Percentiles rank a stretch among this genome's conserved stretches.
phyloP scores from a whole-genome alignment of 78 protist genomes.

The Guillardia theta region DNA sequence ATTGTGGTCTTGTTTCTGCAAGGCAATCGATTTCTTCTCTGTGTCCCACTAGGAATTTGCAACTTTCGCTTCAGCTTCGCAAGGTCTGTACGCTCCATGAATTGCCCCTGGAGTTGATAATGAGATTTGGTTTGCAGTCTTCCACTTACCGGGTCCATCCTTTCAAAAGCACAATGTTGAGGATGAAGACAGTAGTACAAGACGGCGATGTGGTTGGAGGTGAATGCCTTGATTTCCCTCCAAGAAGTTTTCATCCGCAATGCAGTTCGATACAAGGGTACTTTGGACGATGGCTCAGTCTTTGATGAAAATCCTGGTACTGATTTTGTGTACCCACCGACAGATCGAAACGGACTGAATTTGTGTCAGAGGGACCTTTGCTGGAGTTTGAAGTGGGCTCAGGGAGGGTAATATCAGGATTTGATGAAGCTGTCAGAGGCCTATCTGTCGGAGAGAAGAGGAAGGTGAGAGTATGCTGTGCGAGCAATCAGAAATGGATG shows the following conservation, averaged over 20 bases:
- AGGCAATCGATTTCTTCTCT: no score
- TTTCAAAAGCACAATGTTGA: background rate
- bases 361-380: background rate
- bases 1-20: background rate
- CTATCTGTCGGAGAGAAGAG: background rate
- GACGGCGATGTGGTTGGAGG: background rate
- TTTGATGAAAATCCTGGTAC: background rate
- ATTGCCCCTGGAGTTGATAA: no score
- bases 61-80: no score
- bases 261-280: background rate
- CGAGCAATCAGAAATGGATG: no score
- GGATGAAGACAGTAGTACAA: background rate
- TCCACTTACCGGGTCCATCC: background rate
- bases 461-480: background rate
- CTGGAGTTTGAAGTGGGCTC: constrained; percentile 26
- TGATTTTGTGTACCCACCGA: background rate
- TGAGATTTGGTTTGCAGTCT: background rate
- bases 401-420: background rate
- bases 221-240: no score
- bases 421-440: constrained; percentile 1
- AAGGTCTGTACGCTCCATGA: no score
- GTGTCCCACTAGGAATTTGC: background rate
- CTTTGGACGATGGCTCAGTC: background rate
- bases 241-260: no score
- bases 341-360: background rate